Evolutionary conservation across 805 yeast species (phyloP).

Genomic region (Ogataea henricii): DNA sequence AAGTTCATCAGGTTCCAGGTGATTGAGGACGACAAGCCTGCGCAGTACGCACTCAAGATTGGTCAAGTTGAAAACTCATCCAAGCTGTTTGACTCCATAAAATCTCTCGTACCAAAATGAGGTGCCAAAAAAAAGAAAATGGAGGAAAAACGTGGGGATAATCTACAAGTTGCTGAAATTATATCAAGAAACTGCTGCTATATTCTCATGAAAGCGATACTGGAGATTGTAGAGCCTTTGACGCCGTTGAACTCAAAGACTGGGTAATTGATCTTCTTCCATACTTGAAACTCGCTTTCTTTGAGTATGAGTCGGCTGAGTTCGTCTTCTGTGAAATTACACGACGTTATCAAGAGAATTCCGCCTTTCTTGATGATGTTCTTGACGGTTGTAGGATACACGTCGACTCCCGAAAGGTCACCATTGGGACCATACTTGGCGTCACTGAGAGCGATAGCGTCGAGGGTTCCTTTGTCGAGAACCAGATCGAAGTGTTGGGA

Average conservation of each 20-base stretch:
- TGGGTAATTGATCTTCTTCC: slow-evolving; percentile 76
- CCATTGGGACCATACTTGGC: slow-evolving; percentile 46
- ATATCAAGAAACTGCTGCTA: slow-evolving; percentile 3
- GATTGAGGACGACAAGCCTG: slow-evolving; percentile 63
- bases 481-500: slow-evolving; percentile 63
- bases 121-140: too few species aligned
- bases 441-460: slow-evolving; percentile 90
- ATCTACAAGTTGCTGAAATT: too few species aligned
- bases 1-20: slow-evolving; percentile 79
- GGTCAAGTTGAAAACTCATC: slow-evolving; percentile 62
- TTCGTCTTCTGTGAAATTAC: slow-evolving; percentile 89
- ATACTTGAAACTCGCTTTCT: slow-evolving; percentile 48
- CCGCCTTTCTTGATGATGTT: slow-evolving; percentile 57
- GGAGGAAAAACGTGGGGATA: too few species aligned
- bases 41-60: slow-evolving; percentile 81
- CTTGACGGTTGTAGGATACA: slow-evolving; percentile 63
- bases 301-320: slow-evolving; percentile 54
- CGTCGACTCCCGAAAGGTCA: slow-evolving; percentile 51
- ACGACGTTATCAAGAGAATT: slow-evolving; percentile 79
- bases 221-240: slow-evolving; percentile 85
- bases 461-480: slow-evolving; percentile 93
- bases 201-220: slow-evolving; percentile 68
- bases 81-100: slow-evolving; percentile 54
- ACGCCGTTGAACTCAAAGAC: slow-evolving; percentile 86
- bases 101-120: slow-evolving; percentile 34